Base-by-base conservation (phyloP, 768 basidiomycete species). In the Lyophyllum atratum region DNA sequence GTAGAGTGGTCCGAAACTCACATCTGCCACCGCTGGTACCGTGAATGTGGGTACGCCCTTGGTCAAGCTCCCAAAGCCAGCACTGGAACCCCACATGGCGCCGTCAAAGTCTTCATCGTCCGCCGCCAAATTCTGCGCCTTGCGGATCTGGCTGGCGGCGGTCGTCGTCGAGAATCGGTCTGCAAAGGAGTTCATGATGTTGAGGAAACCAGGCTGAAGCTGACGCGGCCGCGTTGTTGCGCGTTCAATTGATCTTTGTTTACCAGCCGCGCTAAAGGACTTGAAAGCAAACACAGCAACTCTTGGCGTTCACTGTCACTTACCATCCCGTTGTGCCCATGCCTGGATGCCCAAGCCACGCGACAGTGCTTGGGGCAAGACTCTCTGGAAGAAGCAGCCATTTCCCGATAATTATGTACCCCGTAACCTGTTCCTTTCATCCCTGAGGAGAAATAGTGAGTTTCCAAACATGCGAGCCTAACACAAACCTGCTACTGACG, bases 331-430 rank as follows among this genome's bases (percentile, higher is more conserved):
- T 19, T 29, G 47, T 55, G 53, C 58, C 49, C 60, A 59, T 62
- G 60, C 56, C 50, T 58, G 52, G 31, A 65, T 62, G 64, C 54
- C 64, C 59, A 56, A 57, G 52, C 42, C 26, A 44, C 29, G 19
- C 26, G 44, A 52, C 26, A 24, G 28, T 26, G 52, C 52, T 59
- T 93, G 90, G 90, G 83, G 85, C 69, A 87, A 84, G 64, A 80
- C 87, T 37, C 81, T 94, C n/a, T 94, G 91, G 92, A 87, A 85
- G 71, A 74, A 67, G 52, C 89, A 89, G 69, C 74, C 81, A 2
- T 87, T 81, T 68, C 87, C 92, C 28, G 95, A 97, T 72, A 94
- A 95, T 70, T 85, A 93, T 75, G 86, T 97, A 50, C 89, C 92
- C 7, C 74, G 78, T 40, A 75, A 70, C 6, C 79, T 85, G 6